A percentile compares a stretch with the other conserved stretches of the same genome.
These are phyloP conservation scores for Barnettozyma sucrosica DNA, from an alignment of 805 yeast species.

Conservation along the genomic window DNA sequence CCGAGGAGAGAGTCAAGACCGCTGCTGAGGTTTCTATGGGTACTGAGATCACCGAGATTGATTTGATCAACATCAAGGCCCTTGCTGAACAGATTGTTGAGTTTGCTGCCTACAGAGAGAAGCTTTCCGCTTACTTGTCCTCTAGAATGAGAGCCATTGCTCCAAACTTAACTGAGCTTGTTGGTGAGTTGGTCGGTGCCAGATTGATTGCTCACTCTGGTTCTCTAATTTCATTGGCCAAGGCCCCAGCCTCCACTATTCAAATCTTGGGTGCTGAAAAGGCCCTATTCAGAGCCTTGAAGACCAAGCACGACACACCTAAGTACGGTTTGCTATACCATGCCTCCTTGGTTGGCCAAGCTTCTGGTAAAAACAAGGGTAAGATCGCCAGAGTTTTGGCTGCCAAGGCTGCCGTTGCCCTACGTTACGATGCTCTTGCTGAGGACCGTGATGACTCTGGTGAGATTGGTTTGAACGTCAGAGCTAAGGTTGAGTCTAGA, in stretches of 20 bases:
- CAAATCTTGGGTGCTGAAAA: slow-evolving; percentile 99
- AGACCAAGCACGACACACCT: slow-evolving; percentile 98
- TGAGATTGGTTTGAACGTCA: slow-evolving; percentile 83
- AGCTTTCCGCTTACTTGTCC: slow-evolving; percentile 81
- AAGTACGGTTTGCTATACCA: slow-evolving; percentile 96
- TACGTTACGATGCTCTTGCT: slow-evolving; percentile 93
- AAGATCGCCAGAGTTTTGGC: slow-evolving; percentile 98
- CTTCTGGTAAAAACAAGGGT: slow-evolving; percentile 97
- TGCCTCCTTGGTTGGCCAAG: slow-evolving; percentile 96
- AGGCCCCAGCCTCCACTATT: slow-evolving; percentile 97
- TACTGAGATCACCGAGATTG: slow-evolving; percentile 92
- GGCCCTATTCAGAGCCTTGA: slow-evolving; percentile 96
- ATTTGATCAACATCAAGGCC: slow-evolving; percentile 79
- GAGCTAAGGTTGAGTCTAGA: slow-evolving; percentile 92
- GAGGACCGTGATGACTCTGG: slow-evolving; percentile 97
- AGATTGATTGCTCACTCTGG: slow-evolving; percentile 97
- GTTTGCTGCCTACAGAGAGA: slow-evolving; percentile 94
- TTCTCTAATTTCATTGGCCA: slow-evolving; percentile 87
- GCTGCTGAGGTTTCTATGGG: slow-evolving; percentile 99
- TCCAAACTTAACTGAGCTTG: slow-evolving; percentile 91
- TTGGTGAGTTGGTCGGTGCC: slow-evolving; percentile 98
- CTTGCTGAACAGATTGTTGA: slow-evolving; percentile 96
- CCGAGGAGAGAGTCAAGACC: slow-evolving; percentile 84
- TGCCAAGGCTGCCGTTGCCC: slow-evolving; percentile 95
- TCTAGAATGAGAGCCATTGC: slow-evolving; percentile 99